Evolutionary conservation across 768 basidiomycete genomes (phyloP).

Genomic region (Tricholoma sp.): DNA sequence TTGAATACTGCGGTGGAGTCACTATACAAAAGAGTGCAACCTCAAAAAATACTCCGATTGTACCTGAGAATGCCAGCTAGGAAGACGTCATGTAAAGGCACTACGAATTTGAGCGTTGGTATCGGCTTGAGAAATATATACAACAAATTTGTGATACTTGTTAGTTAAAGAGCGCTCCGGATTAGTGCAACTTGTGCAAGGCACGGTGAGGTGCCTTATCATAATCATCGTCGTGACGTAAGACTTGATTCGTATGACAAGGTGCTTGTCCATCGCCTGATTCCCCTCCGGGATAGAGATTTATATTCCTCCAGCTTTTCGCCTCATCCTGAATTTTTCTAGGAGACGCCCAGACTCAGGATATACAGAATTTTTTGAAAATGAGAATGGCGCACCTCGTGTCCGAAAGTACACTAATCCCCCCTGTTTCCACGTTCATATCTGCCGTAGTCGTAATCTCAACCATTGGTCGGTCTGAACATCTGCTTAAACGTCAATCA

Average conservation of each 20-base stretch:
- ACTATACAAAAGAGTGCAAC: too few relatives aligned
- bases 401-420: constrained; percentile 44
- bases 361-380: background rate
- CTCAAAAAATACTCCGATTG: too few relatives aligned
- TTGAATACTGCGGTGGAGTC: too few relatives aligned
- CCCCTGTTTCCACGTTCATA: constrained; percentile 41
- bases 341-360: background rate
- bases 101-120: too few relatives aligned
- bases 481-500: constrained; percentile 36
- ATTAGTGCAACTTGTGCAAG: too few relatives aligned
- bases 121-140: too few relatives aligned
- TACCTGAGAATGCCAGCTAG: too few relatives aligned
- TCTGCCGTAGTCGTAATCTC: constrained; percentile 62
- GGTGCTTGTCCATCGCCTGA: background rate
- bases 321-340: constrained; percentile 22
- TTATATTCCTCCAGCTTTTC: constrained; percentile 17
- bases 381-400: constrained; percentile 26
- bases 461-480: constrained; percentile 56
- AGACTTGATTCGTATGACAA: too few relatives aligned
- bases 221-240: background rate
- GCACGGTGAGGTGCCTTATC: too few relatives aligned
- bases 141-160: too few relatives aligned
- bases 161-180: too few relatives aligned
- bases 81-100: too few relatives aligned
- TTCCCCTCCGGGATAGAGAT: constrained; percentile 4